These are phyloP conservation scores for Medicago truncatula DNA, from an alignment of 306 rosid species.

Conservation along the genomic window DNA sequence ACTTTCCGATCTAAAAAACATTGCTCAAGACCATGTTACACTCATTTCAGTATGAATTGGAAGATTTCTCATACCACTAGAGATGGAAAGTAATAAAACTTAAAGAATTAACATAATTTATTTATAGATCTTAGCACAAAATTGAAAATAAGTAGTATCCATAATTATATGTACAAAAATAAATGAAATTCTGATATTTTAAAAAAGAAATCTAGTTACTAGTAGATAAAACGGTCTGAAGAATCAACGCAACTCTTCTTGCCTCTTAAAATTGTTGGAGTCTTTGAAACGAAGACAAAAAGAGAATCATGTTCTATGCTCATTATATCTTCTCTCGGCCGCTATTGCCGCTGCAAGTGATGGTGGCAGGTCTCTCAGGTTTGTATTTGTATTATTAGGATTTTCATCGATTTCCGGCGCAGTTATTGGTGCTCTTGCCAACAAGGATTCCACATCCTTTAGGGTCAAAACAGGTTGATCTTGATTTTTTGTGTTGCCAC, in stretches of 20 bases:
- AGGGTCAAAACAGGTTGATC: constrained; percentile 81
- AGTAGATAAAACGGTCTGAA: constrained; percentile 25
- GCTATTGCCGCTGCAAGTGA: constrained; percentile 84
- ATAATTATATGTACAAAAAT: constrained; percentile 39
- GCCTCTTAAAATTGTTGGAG: constrained; percentile 35
- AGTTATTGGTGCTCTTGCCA: constrained; percentile 58
- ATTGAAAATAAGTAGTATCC: background rate
- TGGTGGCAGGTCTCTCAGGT: constrained; percentile 77
- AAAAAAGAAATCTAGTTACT: constrained; percentile 1
- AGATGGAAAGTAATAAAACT: background rate
- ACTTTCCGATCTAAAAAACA: background rate
- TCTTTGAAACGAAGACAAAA: constrained; percentile 34
- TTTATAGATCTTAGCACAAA: constrained; percentile 2
- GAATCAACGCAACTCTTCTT: constrained; percentile 37
- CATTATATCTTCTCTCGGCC: constrained; percentile 82
- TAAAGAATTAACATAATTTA: constrained; percentile 15
- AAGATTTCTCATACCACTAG: background rate
- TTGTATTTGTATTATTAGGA: constrained; percentile 43
- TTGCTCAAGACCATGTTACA: background rate
- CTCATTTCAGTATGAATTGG: background rate
- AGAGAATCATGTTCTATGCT: constrained; percentile 49
- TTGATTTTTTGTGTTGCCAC: constrained; percentile 84
- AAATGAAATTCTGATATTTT: background rate
- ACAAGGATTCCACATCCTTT: constrained; percentile 77
- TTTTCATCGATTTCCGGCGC: constrained; percentile 56